phyloP scores from a whole-genome alignment of 2,329 filamentous ascomycete genomes.

The Graphiopsis chlorocephala region DNA sequence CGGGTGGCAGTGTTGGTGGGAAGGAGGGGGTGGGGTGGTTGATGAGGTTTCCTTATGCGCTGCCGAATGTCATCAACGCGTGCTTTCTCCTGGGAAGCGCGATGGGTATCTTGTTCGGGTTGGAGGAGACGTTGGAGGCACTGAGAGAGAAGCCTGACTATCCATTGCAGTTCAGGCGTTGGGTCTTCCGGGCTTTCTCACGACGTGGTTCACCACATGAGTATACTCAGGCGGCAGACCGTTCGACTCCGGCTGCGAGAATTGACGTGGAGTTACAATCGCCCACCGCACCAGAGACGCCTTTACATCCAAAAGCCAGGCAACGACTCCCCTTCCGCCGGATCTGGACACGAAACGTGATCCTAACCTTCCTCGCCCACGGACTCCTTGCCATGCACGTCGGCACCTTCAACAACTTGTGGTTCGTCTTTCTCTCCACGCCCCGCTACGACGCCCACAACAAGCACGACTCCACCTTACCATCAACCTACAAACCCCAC shows the following conservation, averaged over 20 bases:
- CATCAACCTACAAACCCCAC: conserved; percentile 38
- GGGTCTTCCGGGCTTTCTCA: conserved; percentile 37
- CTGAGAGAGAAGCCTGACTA: conserved; percentile 41
- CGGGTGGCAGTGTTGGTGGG: conserved; percentile 56
- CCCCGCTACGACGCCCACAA: conserved; percentile 36
- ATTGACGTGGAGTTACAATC: conserved; percentile 26
- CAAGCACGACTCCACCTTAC: conserved; percentile 38
- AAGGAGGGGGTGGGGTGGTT: conserved; percentile 56
- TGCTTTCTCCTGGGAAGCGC: conserved; percentile 57
- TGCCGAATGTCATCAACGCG: conserved; percentile 67
- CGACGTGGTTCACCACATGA: conserved; percentile 26
- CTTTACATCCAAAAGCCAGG: conserved; percentile 15
- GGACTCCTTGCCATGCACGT: conserved; percentile 48
- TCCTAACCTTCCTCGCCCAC: conserved; percentile 44
- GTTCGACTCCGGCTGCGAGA: conserved; percentile 22
- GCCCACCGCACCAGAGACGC: not conserved
- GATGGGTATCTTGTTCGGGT: conserved; percentile 57
- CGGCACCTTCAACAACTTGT: conserved; percentile 49
- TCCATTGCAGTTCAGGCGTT: conserved; percentile 39
- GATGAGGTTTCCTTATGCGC: conserved; percentile 67
- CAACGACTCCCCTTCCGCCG: conserved; percentile 44
- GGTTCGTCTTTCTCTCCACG: conserved; percentile 50
- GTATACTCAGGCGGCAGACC: conserved; percentile 33
- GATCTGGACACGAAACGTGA: conserved; percentile 48
- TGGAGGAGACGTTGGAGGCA: conserved; percentile 59